Evolutionary conservation across 371 early-diverging fungal species (phyloP).

Genomic region (Mortierella polycephala): DNA sequence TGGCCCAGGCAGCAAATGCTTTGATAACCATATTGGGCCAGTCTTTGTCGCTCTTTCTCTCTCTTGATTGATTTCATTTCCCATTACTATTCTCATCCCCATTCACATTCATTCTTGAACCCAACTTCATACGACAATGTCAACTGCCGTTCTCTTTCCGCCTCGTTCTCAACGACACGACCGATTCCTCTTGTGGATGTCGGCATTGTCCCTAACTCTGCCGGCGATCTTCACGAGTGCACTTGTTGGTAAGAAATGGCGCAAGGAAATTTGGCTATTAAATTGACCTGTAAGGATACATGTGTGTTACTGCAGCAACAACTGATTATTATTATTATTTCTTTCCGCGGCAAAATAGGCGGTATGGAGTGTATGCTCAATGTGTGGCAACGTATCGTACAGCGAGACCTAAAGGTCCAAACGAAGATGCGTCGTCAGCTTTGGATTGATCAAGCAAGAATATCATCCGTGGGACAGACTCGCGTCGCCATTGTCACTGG

Average conservation of each 20-base stretch:
- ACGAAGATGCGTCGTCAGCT: constrained; percentile 22
- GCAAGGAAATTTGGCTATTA: not conserved
- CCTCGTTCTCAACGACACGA: constrained; percentile 47
- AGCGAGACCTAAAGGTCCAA: constrained; percentile 24
- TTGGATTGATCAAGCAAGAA: constrained; percentile 45
- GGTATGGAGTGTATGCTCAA: constrained; percentile 39
- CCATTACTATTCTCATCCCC: not conserved
- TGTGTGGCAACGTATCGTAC: constrained; percentile 25
- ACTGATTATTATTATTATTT: not conserved
- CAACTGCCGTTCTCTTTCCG: constrained; percentile 5
- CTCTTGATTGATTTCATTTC: not conserved
- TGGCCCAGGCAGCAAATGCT: no score
- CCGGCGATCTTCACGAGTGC: constrained; percentile 16
- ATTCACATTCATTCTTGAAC: not conserved
- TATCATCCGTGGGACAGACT: constrained; percentile 1
- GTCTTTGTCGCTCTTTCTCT: not conserved
- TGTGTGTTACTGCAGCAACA: no score
- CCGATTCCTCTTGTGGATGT: constrained; percentile 20
- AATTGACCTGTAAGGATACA: not conserved
- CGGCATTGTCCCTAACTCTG: constrained; percentile 18
- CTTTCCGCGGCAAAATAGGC: constrained; percentile 8
- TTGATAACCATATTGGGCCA: no score
- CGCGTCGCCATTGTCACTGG: constrained; percentile 47
- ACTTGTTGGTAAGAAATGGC: constrained; percentile 24
- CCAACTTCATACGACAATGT: constrained; percentile 6